phyloP scores from a whole-genome alignment of 192 early-diverging fungal species.

The Dissophora globulifera region DNA sequence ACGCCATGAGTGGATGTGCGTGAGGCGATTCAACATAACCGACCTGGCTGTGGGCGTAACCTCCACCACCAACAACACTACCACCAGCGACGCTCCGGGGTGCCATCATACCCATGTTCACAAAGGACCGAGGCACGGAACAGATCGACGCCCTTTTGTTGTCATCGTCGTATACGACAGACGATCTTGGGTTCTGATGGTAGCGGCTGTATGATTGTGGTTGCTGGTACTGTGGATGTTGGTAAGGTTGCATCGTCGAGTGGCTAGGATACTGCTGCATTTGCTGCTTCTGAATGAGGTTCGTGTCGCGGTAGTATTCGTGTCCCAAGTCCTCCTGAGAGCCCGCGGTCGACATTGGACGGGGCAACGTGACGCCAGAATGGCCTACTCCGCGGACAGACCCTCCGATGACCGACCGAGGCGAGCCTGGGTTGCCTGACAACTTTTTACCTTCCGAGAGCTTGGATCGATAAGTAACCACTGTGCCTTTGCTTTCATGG shows the following conservation, averaged over 20 bases:
- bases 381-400: neutral
- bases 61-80: neutral
- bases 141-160: slow-evolving; percentile 30
- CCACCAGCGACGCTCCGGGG: neutral
- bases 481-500: slow-evolving; percentile 61
- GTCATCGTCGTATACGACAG: slow-evolving; percentile 32
- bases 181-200: slow-evolving; percentile 22
- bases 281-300: slow-evolving; percentile 39
- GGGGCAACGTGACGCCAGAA: neutral
- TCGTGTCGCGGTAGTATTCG: slow-evolving; percentile 44
- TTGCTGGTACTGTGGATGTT: slow-evolving; percentile 27
- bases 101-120: slow-evolving; percentile 8
- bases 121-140: slow-evolving; percentile 24
- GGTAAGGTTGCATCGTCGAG: slow-evolving; percentile 17
- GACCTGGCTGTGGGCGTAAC: neutral
- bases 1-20: slow-evolving; percentile 4
- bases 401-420: slow-evolving; percentile 11
- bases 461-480: slow-evolving; percentile 52
- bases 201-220: neutral
- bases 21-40: slow-evolving; percentile 8
- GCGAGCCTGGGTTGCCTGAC: neutral
- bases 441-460: slow-evolving; percentile 14
- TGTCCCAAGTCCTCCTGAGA: slow-evolving; percentile 36
- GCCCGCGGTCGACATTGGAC: slow-evolving; percentile 2
- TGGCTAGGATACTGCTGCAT: slow-evolving; percentile 27